Conservation (phyloP, 768 basidiomycete genomes). For the Boletus reticuloceps region DNA sequence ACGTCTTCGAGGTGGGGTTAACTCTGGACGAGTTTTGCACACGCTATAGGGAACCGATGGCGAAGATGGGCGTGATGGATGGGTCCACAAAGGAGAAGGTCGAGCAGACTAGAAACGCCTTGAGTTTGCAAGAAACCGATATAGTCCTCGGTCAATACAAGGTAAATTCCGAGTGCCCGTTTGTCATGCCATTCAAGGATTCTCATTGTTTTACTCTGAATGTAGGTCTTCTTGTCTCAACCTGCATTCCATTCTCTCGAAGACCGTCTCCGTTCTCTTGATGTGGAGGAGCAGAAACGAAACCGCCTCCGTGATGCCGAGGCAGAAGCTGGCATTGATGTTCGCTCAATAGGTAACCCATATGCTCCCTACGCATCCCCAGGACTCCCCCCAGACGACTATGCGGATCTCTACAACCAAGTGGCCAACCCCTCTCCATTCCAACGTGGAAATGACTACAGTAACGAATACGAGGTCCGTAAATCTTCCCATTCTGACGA, state of each 20-base stretch:
- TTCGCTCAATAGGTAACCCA: slow-evolving; percentile 57
- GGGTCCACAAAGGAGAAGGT: too few relatives aligned
- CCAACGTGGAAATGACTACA: slow-evolving; percentile 71
- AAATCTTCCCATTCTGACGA: slow-evolving; percentile 75
- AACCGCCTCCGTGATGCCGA: slow-evolving; percentile 76
- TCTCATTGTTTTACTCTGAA: too few relatives aligned
- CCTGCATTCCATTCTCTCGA: slow-evolving; percentile 86
- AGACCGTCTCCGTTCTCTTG: slow-evolving; percentile 77
- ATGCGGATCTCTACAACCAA: slow-evolving; percentile 51
- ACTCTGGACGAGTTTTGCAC: too few relatives aligned
- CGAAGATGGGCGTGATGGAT: too few relatives aligned
- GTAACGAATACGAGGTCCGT: slow-evolving; percentile 73
- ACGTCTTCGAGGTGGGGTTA: too few relatives aligned
- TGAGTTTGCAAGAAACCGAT: too few relatives aligned
- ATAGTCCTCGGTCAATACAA: too few relatives aligned
- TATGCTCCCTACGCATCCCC: slow-evolving; percentile 75
- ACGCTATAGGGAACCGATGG: too few relatives aligned
- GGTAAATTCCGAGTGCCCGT: too few relatives aligned
- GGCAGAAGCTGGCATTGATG: slow-evolving; percentile 63
- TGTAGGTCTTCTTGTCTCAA: slow-evolving; percentile 91
- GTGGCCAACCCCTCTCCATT: slow-evolving; percentile 81
- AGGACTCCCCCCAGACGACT: too few relatives aligned
- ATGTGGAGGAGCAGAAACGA: slow-evolving; percentile 84
- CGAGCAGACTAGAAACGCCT: too few relatives aligned
- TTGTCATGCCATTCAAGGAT: too few relatives aligned